Conservation (phyloP, 768 basidiomycete species). For the Boletus patriciae region DNA sequence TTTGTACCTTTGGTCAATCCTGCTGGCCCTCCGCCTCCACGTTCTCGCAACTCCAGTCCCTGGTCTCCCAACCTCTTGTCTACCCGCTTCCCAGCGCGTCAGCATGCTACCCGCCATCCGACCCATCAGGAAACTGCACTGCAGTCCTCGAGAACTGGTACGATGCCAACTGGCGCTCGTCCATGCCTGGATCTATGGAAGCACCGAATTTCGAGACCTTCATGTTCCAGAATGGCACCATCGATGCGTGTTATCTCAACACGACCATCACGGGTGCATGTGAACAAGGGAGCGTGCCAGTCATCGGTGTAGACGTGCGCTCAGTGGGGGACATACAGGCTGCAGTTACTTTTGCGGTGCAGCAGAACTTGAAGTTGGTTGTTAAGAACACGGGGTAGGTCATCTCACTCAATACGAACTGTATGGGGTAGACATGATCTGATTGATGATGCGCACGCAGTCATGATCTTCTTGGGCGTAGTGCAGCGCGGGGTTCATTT, state of each 20-base stretch:
- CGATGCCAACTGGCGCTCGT: slow-evolving; percentile 43
- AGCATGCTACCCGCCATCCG: slow-evolving; percentile 13
- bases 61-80: slow-evolving; percentile 18
- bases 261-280: slow-evolving; percentile 28
- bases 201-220: slow-evolving; percentile 35
- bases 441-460: slow-evolving; percentile 5
- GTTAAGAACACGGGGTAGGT: slow-evolving; percentile 33
- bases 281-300: slow-evolving; percentile 27
- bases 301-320: slow-evolving; percentile 26
- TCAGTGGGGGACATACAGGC: slow-evolving; percentile 27
- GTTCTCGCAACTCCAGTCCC: slow-evolving; percentile 16
- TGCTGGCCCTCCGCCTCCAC: slow-evolving; percentile 19
- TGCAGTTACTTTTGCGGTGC: slow-evolving; percentile 25
- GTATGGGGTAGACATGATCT: neutral
- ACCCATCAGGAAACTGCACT: slow-evolving; percentile 40
- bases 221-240: slow-evolving; percentile 44
- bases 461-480: slow-evolving; percentile 44
- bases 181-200: slow-evolving; percentile 43
- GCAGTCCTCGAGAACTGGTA: slow-evolving; percentile 27
- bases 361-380: slow-evolving; percentile 22
- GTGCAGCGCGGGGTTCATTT: slow-evolving; percentile 39
- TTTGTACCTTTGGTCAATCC: slow-evolving; percentile 19
- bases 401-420: neutral
- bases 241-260: slow-evolving; percentile 36
- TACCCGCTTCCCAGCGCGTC: slow-evolving; percentile 18